Percentiles rank a stretch among this genome's conserved stretches.
Evolutionary conservation across 1,284 basidiomycete genomes (phyloP).

Genomic region (Cryptococcus sp.): DNA sequence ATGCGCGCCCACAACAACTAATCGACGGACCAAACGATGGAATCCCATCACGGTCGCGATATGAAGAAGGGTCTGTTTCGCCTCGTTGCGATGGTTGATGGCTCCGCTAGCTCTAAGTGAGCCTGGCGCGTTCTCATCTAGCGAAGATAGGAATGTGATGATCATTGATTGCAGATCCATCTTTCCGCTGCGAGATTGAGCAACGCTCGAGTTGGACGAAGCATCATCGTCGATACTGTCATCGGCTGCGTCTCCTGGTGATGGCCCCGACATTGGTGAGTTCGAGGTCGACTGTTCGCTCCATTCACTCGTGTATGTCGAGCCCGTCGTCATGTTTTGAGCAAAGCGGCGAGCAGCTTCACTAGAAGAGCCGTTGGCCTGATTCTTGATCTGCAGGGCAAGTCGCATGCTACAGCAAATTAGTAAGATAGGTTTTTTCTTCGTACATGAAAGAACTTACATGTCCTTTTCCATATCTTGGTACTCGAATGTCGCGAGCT

Average conservation of each 20-base stretch:
- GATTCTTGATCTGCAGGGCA: conserved; percentile 42
- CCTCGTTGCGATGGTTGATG: conserved; percentile 64
- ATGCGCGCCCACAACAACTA: conserved; percentile 73
- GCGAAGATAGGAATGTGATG: conserved; percentile 66
- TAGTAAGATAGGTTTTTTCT: not conserved
- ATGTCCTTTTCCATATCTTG: conserved; percentile 44
- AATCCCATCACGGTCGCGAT: conserved; percentile 82
- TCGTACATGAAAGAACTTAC: conserved; percentile 25
- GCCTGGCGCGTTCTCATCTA: conserved; percentile 43
- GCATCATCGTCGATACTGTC: conserved; percentile 12
- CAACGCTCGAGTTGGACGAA: conserved; percentile 10
- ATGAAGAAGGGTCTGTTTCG: conserved; percentile 82
- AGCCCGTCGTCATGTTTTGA: conserved; percentile 29
- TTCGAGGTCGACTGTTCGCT: conserved; percentile 36
- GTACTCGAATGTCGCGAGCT: conserved; percentile 43
- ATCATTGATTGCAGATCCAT: conserved; percentile 70
- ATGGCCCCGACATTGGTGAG: conserved; percentile 26
- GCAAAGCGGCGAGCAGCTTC: conserved; percentile 45
- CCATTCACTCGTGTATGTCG: conserved; percentile 31
- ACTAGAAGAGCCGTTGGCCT: conserved; percentile 35
- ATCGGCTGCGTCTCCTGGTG: conserved; percentile 16
- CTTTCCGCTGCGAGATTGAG: not conserved
- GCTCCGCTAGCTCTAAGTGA: conserved; percentile 58
- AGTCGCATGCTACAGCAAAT: conserved; percentile 39
- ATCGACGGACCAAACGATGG: conserved; percentile 67